Evolutionary conservation across 441 rosid species (phyloP).

Genomic region (Sinapis alba): DNA sequence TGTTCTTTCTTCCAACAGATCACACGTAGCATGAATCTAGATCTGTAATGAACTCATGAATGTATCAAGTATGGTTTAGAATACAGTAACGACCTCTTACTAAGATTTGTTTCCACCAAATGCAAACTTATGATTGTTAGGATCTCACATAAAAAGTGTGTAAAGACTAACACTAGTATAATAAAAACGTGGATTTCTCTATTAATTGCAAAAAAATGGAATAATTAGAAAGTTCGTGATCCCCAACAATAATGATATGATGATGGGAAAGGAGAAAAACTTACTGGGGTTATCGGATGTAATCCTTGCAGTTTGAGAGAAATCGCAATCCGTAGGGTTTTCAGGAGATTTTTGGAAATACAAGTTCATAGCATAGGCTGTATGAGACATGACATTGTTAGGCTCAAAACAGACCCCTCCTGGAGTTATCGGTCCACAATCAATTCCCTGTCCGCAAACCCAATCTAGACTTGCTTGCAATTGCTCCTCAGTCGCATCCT

Average conservation of each 20-base stretch:
- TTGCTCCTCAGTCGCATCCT: slow-evolving; percentile 52
- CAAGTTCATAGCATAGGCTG: slow-evolving; percentile 79
- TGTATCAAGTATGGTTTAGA: neutral
- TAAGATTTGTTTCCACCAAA: slow-evolving; percentile 8
- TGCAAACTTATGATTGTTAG: neutral
- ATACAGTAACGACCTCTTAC: neutral
- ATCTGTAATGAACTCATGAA: neutral
- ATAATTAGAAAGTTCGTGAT: neutral
- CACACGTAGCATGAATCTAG: neutral
- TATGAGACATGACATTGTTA: slow-evolving; percentile 58
- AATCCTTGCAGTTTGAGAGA: slow-evolving; percentile 60
- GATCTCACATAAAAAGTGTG: neutral
- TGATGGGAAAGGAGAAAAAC: slow-evolving; percentile 21
- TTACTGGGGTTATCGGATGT: slow-evolving; percentile 67
- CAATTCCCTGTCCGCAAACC: slow-evolving; percentile 57
- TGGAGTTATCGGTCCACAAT: slow-evolving; percentile 62
- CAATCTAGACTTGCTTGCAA: slow-evolving; percentile 71
- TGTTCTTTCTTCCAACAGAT: neutral
- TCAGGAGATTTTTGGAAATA: slow-evolving; percentile 50
- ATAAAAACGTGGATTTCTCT: neutral
- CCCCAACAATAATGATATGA: neutral
- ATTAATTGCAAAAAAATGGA: neutral
- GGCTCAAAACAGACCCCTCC: slow-evolving; percentile 80
- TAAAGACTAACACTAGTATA: neutral
- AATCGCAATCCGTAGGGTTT: slow-evolving; percentile 60